phyloP scores from a whole-genome alignment of 1,139 yeast genomes.

The Saccharomyces hybrid region DNA sequence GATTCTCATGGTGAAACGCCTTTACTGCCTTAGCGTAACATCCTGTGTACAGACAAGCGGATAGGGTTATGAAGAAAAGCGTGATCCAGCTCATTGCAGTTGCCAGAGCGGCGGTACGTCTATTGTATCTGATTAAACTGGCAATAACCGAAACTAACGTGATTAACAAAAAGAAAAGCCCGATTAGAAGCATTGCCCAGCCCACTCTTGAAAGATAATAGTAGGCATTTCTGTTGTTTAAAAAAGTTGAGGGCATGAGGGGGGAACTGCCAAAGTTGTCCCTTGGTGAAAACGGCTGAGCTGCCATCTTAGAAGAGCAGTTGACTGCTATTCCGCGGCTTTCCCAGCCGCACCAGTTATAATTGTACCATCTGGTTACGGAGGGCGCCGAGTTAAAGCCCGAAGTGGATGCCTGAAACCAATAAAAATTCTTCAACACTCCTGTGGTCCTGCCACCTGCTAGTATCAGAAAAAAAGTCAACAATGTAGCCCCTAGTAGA shows the following conservation, averaged over 20 bases:
- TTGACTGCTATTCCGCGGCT: conserved; percentile 26
- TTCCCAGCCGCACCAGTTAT: conserved; percentile 47
- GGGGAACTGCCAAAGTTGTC: conserved; percentile 52
- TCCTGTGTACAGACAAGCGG: conserved; percentile 55
- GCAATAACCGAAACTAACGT: conserved; percentile 12
- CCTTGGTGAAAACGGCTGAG: conserved; percentile 57
- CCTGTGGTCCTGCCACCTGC: conserved; percentile 47
- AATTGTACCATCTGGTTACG: conserved; percentile 60
- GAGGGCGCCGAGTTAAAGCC: conserved; percentile 41
- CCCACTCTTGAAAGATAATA: conserved; percentile 59
- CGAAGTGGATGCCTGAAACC: conserved; percentile 60
- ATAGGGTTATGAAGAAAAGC: conserved; percentile 44
- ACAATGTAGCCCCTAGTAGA: conserved; percentile 35
- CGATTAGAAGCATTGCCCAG: conserved; percentile 57
- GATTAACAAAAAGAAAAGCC: conserved; percentile 45
- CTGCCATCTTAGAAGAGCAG: conserved; percentile 26
- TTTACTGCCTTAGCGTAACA: conserved; percentile 53
- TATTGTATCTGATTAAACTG: background rate
- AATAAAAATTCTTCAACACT: conserved; percentile 51
- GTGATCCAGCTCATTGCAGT: conserved; percentile 37
- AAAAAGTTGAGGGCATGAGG: conserved; percentile 45
- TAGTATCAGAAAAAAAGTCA: conserved; percentile 53
- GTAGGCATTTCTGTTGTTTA: conserved; percentile 39
- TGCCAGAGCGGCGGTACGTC: conserved; percentile 31
- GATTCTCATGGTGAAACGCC: conserved; percentile 43